Conservation (phyloP, 2,329 filamentous ascomycete species). For the Aureobasidium musti region DNA sequence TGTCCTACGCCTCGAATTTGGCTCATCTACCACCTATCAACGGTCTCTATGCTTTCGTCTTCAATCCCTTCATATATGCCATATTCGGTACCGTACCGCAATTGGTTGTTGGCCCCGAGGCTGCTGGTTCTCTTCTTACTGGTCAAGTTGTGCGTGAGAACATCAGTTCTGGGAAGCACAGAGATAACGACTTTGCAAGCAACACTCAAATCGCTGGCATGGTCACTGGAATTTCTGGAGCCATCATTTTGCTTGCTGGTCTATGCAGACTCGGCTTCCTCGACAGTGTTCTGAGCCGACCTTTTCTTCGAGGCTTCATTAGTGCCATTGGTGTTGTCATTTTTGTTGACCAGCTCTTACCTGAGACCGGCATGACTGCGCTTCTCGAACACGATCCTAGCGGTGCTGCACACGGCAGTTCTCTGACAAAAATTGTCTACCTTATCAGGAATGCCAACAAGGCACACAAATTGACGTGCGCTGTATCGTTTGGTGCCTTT, state of each 20-base stretch:
- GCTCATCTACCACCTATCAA: constrained; percentile 92
- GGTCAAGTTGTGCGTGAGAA: constrained; percentile 81
- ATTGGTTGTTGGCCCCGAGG: constrained; percentile 93
- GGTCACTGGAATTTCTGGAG: constrained; percentile 82
- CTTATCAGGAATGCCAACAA: constrained; percentile 66
- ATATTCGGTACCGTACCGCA: constrained; percentile 87
- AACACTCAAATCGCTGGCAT: constrained; percentile 86
- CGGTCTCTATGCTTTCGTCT: constrained; percentile 89
- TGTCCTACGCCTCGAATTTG: constrained; percentile 89
- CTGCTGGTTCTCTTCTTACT: constrained; percentile 85
- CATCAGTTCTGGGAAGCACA: constrained; percentile 66
- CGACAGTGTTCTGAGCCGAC: constrained; percentile 89
- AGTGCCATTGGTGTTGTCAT: constrained; percentile 97
- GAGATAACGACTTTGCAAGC: constrained; percentile 66
- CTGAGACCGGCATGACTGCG: constrained; percentile 75
- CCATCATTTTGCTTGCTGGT: constrained; percentile 84
- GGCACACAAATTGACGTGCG: constrained; percentile 72
- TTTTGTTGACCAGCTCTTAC: constrained; percentile 89
- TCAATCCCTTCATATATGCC: constrained; percentile 89
- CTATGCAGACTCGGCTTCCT: constrained; percentile 84
- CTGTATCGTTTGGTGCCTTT: constrained; percentile 78
- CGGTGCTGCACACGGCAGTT: constrained; percentile 79
- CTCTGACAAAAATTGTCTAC: constrained; percentile 81
- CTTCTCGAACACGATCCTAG: constrained; percentile 60
- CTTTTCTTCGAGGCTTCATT: constrained; percentile 93